Conservation (phyloP, 805 yeast genomes). For the Candida saitoana region DNA sequence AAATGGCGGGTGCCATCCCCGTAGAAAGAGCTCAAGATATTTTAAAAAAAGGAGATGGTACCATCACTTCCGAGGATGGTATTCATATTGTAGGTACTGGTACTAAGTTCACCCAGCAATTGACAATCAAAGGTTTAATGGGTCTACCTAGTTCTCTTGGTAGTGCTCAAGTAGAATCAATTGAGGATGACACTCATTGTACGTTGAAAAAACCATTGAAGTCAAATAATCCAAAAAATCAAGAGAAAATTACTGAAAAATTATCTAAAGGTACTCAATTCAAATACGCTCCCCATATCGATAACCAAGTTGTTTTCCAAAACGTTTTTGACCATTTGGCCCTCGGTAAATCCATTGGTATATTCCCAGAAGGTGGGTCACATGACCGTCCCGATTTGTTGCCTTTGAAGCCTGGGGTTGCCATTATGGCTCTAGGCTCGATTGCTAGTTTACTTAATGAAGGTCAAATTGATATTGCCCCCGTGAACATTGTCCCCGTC, state of each 20-base stretch:
- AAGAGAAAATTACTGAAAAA: constrained; percentile 11
- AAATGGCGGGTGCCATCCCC: constrained; percentile 34
- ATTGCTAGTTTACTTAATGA: constrained; percentile 22
- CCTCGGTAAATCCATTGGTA: constrained; percentile 31
- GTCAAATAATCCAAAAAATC: constrained; percentile 9
- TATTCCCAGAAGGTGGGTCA: constrained; percentile 44
- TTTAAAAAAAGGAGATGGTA: constrained; percentile 26
- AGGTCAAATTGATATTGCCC: constrained; percentile 15
- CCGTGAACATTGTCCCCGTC: constrained; percentile 35
- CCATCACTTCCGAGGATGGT: constrained; percentile 18
- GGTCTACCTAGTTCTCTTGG: constrained; percentile 37
- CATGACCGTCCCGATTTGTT: constrained; percentile 40
- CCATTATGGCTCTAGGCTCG: constrained; percentile 43
- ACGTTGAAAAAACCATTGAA: constrained; percentile 22
- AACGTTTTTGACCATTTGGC: constrained; percentile 36
- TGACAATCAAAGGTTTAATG: constrained; percentile 31
- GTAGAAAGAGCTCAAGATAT: constrained; percentile 42
- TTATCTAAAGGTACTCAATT: constrained; percentile 26
- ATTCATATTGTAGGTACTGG: constrained; percentile 26
- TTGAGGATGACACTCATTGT: constrained; percentile 29
- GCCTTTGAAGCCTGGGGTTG: constrained; percentile 44
- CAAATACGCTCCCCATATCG: constrained; percentile 38
- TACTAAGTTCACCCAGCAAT: constrained; percentile 31
- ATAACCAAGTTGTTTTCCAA: constrained; percentile 32
- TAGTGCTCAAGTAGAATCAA: constrained; percentile 25